Percentiles rank a stretch among this genome's conserved stretches.
These are phyloP conservation scores for Yarrowia keelungensis DNA, from an alignment of 805 yeast species.

Conservation along the genomic window DNA sequence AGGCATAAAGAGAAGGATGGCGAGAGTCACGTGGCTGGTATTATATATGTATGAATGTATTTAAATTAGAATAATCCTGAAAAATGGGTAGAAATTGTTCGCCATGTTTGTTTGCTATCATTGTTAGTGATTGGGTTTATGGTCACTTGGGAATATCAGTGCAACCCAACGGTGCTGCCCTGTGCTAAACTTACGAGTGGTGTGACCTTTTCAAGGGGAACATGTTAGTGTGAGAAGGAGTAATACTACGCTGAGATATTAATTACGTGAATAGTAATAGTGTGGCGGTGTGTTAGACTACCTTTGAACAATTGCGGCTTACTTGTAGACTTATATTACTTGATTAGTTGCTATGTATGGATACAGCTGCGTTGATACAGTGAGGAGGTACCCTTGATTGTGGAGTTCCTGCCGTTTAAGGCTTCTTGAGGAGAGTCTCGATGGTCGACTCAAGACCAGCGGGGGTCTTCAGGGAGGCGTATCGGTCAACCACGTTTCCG, in stretches of 20 bases:
- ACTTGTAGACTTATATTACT: conserved; percentile 1
- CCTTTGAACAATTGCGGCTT: too few species aligned
- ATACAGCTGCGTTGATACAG: too few species aligned
- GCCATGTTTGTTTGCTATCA: not conserved
- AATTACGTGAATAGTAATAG: too few species aligned
- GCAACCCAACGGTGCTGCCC: not conserved
- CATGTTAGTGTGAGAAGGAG: too few species aligned
- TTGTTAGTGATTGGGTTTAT: not conserved
- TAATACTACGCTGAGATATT: too few species aligned
- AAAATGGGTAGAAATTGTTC: not conserved
- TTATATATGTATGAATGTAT: conserved; percentile 33
- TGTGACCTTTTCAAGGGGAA: not conserved
- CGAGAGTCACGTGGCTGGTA: not conserved
- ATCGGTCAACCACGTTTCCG: conserved; percentile 68
- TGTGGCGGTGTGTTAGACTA: too few species aligned
- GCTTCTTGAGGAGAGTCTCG: conserved; percentile 59
- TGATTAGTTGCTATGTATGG: conserved; percentile 17
- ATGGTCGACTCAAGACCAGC: conserved; percentile 62
- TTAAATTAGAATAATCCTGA: not conserved
- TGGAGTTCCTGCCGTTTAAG: not conserved
- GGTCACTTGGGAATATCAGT: too few species aligned
- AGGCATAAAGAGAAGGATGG: not conserved
- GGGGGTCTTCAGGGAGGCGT: conserved; percentile 74
- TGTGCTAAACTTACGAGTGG: not conserved
- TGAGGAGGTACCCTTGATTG: not conserved